Evolutionary conservation across 1,284 basidiomycete species (phyloP).

Genomic region (Xerocomus minutiporus): DNA sequence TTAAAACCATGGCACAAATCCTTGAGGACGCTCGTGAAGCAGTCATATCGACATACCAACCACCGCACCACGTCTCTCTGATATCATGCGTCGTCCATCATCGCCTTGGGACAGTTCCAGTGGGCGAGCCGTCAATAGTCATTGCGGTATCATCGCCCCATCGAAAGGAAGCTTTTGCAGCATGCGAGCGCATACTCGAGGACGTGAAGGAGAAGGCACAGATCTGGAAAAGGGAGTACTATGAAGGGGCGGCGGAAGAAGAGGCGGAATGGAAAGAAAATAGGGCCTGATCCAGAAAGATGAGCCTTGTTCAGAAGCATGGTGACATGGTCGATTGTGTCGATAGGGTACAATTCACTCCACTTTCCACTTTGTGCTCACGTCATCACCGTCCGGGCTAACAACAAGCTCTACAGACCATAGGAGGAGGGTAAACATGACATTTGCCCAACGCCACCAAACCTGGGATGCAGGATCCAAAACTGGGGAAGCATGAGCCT

Average conservation of each 20-base stretch:
- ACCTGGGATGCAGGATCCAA: slow-evolving; percentile 80
- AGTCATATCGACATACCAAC: slow-evolving; percentile 31
- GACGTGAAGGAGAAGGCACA: slow-evolving; percentile 78
- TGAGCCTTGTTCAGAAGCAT: slow-evolving; percentile 7
- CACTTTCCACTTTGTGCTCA: slow-evolving; percentile 72
- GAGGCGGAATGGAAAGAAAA: slow-evolving; percentile 76
- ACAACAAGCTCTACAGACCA: slow-evolving; percentile 80
- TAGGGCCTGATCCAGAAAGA: slow-evolving; percentile 18
- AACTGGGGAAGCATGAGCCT: slow-evolving; percentile 39
- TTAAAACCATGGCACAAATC: slow-evolving; percentile 72
- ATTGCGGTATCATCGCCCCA: slow-evolving; percentile 85
- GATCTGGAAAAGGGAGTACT: slow-evolving; percentile 89
- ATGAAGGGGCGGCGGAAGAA: slow-evolving; percentile 58
- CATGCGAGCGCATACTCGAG: slow-evolving; percentile 80
- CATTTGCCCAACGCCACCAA: slow-evolving; percentile 87
- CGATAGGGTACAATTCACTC: slow-evolving; percentile 43
- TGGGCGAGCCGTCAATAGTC: slow-evolving; percentile 78
- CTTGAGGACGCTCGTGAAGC: slow-evolving; percentile 45
- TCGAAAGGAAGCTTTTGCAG: slow-evolving; percentile 74
- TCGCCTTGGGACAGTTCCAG: slow-evolving; percentile 73
- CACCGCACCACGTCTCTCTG: slow-evolving; percentile 32
- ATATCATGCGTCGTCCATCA: slow-evolving; percentile 67
- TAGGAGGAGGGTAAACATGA: slow-evolving; percentile 75
- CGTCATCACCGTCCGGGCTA: slow-evolving; percentile 68
- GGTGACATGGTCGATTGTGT: neutral